These are phyloP conservation scores for Mucor indicus DNA, from an alignment of 371 early-diverging fungal genomes.

Conservation along the genomic window DNA sequence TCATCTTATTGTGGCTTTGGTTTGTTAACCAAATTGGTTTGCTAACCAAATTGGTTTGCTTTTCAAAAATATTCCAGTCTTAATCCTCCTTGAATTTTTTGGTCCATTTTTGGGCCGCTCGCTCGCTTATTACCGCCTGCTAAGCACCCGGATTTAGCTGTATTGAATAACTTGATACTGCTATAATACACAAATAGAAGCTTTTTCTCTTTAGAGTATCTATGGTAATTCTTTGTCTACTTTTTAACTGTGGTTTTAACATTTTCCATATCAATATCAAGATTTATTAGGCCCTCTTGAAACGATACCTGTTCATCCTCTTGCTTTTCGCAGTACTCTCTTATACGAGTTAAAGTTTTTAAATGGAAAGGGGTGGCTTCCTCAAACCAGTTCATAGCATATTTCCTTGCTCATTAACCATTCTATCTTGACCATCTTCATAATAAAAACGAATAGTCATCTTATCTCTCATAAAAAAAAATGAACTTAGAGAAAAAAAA, in stretches of 20 bases:
- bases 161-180: conserved; percentile 6
- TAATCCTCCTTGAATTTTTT: conserved; percentile 6
- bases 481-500: too few species aligned
- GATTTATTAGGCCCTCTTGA: not conserved
- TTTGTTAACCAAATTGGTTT: conserved; percentile 5
- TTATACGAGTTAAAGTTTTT: conserved; percentile 9
- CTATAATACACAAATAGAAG: conserved; percentile 11
- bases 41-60: too few species aligned
- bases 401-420: conserved; percentile 6
- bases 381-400: conserved; percentile 4
- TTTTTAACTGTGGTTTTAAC: conserved; percentile 3
- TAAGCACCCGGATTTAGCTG: conserved; percentile 6
- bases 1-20: conserved; percentile 7
- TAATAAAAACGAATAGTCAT: conserved; percentile 10
- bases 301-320: not conserved
- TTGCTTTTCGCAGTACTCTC: conserved; percentile 3
- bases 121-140: conserved; percentile 9
- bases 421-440: conserved; percentile 6
- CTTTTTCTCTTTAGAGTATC: conserved; percentile 13
- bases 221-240: conserved; percentile 1
- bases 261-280: conserved; percentile 9
- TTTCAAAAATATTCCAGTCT: conserved; percentile 7
- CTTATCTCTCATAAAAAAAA: too few species aligned
- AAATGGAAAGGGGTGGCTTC: conserved; percentile 7
- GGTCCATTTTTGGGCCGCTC: conserved; percentile 14